Percentiles rank a stretch among this genome's conserved stretches.
Evolutionary conservation across 441 rosid genomes (phyloP).

Genomic region (Erodium texanum): DNA sequence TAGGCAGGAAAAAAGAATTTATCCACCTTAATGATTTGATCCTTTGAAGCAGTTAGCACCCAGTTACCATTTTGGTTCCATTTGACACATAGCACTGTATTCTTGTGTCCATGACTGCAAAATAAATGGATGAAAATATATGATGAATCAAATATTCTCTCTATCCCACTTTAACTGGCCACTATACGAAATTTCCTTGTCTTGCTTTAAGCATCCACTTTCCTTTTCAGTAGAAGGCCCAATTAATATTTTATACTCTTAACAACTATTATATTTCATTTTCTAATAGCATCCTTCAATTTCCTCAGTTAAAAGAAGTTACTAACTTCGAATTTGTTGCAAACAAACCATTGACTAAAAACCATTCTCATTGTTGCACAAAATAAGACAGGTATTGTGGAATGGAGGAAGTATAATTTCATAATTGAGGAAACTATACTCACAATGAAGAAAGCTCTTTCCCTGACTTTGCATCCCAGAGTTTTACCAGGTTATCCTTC

Average conservation of each 20-base stretch:
- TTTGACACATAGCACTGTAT: constrained; percentile 85
- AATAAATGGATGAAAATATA: constrained; percentile 15
- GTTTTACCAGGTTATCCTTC: constrained; percentile 90
- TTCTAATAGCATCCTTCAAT: neutral
- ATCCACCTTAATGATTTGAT: constrained; percentile 84
- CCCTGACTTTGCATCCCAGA: constrained; percentile 94
- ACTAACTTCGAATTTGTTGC: neutral
- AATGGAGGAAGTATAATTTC: neutral
- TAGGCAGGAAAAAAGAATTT: constrained; percentile 9
- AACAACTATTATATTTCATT: neutral
- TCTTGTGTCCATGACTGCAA: constrained; percentile 97
- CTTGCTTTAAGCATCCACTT: neutral
- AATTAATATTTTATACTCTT: too few species aligned
- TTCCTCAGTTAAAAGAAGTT: neutral
- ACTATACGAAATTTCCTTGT: neutral
- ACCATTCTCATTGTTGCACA: neutral
- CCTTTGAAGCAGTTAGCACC: constrained; percentile 87
- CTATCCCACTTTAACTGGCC: neutral
- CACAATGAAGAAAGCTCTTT: constrained; percentile 93
- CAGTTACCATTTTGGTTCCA: constrained; percentile 99
- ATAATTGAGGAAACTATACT: constrained; percentile 23
- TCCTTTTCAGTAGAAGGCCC: neutral
- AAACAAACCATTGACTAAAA: neutral
- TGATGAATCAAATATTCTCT: neutral
- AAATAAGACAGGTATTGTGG: neutral